Base-by-base conservation (phyloP, 352 stramenopile genomes). In the Globisporangium abappressorium region DNA sequence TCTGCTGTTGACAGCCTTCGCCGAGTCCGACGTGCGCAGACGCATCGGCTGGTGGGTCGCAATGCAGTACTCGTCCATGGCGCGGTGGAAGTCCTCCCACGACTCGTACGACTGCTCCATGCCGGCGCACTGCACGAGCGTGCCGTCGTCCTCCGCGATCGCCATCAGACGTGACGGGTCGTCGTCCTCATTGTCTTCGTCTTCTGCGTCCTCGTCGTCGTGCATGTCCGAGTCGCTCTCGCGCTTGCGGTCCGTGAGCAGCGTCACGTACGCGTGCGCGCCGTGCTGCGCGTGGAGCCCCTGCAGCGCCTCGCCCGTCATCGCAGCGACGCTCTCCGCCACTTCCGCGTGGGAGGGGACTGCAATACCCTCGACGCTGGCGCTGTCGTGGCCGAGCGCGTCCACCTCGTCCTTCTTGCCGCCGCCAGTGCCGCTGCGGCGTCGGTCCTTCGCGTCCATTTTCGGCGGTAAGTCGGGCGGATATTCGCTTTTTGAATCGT, bases 61-160 rank as follows among this genome's bases (percentile, higher is more conserved):
- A 30, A 85, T 71, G 51, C 82, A 92, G 65, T 94, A 94, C 14
- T 84, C 80, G 34, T 91, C 86, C 86, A 94, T 94, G 20, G 82
- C 82, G 46, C 76, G 81, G 65, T 94, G 86, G 65, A 94, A 94
- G 36, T 91, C 82, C 53, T 92, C 82, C 86, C 86, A 94, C 47
- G 86, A 94, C 63, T 92, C 86, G 57, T 89, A 94, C 67, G 79
- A 82, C 70, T 89, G 84, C 30, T 94, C 81, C 62, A 94, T 84
- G 14, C 80, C 74, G 28, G 81, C 71, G 58, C 86, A 94, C 62
- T 92, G 84, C 59, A 92, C 77, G 26, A 92, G 71, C 63, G 82
- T 80, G 56, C 76, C 65, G 56, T 88, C 81, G 34, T 91, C 86
- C 8, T 92, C 86, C 0, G 65, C 75, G 26, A 87, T 83, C 1